Percentiles rank a stretch among this genome's conserved stretches.
Conservation (phyloP, 345 rosid genomes). For the Syzygium jambos region DNA sequence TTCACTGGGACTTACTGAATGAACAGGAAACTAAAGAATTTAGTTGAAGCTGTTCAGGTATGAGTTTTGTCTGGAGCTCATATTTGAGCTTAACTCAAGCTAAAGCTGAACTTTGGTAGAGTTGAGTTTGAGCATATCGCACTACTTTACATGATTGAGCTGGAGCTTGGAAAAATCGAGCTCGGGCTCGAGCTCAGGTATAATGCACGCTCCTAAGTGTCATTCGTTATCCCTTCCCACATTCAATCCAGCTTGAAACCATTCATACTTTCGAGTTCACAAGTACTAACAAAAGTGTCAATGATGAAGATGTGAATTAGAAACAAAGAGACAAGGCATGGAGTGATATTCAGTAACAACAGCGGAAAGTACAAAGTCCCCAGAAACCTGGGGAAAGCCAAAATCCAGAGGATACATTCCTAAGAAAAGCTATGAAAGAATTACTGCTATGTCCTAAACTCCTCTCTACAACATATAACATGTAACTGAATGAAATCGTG, state of each 20-base stretch:
- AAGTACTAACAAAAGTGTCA: background rate
- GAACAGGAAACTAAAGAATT: too few species aligned
- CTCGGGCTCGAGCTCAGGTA: background rate
- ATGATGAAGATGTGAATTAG: background rate
- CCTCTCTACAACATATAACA: background rate
- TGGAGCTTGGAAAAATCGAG: background rate
- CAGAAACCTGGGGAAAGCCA: background rate
- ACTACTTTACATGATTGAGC: background rate
- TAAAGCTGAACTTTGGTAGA: background rate
- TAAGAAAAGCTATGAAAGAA: slow-evolving; percentile 7
- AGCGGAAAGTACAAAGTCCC: background rate
- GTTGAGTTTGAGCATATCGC: background rate
- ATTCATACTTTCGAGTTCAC: background rate
- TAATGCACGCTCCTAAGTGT: too few species aligned
- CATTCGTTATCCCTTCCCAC: too few species aligned
- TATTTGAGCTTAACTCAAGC: background rate
- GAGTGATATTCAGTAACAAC: background rate
- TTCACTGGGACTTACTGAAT: background rate
- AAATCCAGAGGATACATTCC: background rate
- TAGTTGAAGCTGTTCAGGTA: background rate
- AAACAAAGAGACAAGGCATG: background rate
- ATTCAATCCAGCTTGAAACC: background rate
- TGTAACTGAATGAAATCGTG: background rate
- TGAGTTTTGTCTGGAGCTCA: background rate
- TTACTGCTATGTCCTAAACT: slow-evolving; percentile 1